Percentiles rank a stretch among this genome's conserved stretches.
Conservation (phyloP, 352 stramenopile species). For the Phytophthora pluvialis region DNA sequence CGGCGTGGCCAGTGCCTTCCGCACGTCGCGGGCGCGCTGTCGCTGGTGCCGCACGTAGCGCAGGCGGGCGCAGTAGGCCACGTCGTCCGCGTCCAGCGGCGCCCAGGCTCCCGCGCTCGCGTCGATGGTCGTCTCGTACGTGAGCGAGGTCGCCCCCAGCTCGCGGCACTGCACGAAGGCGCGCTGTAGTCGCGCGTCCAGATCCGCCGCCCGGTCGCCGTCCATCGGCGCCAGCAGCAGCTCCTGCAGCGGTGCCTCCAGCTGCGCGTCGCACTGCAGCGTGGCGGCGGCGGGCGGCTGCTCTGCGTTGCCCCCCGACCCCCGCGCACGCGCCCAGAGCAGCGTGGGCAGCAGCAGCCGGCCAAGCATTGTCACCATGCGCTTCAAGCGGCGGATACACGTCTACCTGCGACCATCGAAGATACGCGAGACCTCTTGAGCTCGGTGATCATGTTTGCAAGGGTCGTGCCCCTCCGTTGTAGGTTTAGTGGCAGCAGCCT, state of each 20-base stretch:
- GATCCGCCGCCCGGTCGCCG: constrained; percentile 4
- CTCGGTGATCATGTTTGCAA: not conserved
- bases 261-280: constrained; percentile 29
- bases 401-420: constrained; percentile 20
- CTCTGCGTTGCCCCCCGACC: not conserved
- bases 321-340: not conserved
- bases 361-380: constrained; percentile 6
- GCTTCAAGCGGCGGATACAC: not conserved
- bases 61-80: constrained; percentile 50
- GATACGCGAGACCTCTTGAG: constrained; percentile 11
- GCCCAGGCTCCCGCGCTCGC: not conserved
- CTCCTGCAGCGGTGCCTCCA: constrained; percentile 36
- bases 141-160: constrained; percentile 29
- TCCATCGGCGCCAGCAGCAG: constrained; percentile 35
- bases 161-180: constrained; percentile 44
- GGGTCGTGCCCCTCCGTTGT: no score
- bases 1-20: constrained; percentile 22
- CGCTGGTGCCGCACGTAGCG: constrained; percentile 61
- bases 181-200: constrained; percentile 44
- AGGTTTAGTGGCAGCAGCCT: constrained; percentile 1
- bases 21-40: constrained; percentile 39
- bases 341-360: constrained; percentile 4
- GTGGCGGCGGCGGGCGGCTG: not conserved
- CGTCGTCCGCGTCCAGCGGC: constrained; percentile 17
- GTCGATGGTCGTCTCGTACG: constrained; percentile 17